Evolutionary conservation across 257 asterid genomes (phyloP).

Genomic region (Linaria vulgaris): DNA sequence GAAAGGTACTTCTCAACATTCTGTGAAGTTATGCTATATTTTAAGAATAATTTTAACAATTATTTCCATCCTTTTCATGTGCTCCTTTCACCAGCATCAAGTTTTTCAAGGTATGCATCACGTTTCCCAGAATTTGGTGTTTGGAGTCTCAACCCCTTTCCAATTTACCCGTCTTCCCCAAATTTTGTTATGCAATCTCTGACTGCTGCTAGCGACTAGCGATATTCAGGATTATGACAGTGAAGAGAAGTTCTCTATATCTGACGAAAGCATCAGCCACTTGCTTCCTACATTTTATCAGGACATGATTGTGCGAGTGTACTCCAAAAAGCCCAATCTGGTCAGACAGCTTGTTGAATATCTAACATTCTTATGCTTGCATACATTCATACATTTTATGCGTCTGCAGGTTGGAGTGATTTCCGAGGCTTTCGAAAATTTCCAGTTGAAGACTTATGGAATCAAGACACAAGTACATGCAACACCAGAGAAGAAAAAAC

Average conservation of each 20-base stretch:
- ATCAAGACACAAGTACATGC: constrained; percentile 71
- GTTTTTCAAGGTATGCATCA: constrained; percentile 74
- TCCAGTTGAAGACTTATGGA: constrained; percentile 81
- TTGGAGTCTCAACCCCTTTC: constrained; percentile 1
- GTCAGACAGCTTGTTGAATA: constrained; percentile 38
- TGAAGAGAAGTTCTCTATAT: constrained; percentile 62
- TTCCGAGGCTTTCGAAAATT: constrained; percentile 92
- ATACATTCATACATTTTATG: constrained; percentile 10
- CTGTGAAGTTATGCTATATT: constrained; percentile 14
- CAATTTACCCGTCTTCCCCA: not conserved
- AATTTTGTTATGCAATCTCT: constrained; percentile 16
- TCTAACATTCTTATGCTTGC: constrained; percentile 6
- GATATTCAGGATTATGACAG: constrained; percentile 70
- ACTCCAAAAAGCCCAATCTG: constrained; percentile 87
- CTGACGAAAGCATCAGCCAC: constrained; percentile 83
- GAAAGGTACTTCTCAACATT: constrained; percentile 53
- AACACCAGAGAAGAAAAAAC: constrained; percentile 82
- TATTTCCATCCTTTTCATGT: constrained; percentile 28
- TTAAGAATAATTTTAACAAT: constrained; percentile 7
- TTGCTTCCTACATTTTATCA: constrained; percentile 80
- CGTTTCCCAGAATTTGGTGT: constrained; percentile 10
- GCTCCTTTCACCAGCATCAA: constrained; percentile 62
- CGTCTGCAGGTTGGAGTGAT: constrained; percentile 60
- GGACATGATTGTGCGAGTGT: constrained; percentile 93
- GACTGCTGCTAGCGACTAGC: constrained; percentile 7